These are phyloP conservation scores for Puccinia coronata DNA, from an alignment of 1,284 basidiomycete genomes.

Conservation along the genomic window DNA sequence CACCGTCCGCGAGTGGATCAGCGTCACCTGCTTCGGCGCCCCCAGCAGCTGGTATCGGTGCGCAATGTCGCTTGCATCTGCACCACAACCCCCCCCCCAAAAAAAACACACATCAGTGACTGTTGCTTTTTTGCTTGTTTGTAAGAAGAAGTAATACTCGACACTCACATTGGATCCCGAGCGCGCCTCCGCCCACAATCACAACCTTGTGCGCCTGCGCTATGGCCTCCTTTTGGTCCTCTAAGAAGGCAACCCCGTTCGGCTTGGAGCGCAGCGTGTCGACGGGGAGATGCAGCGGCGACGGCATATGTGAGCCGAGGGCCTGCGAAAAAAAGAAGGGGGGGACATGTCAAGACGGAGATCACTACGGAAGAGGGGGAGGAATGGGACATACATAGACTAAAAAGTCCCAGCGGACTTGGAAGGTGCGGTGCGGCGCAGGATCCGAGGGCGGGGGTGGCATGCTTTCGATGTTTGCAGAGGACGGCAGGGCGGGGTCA, in stretches of 20 bases:
- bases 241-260: slow-evolving; percentile 28
- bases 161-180: slow-evolving; percentile 46
- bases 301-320: slow-evolving; percentile 33
- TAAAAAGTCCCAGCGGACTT: slow-evolving; percentile 42
- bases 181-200: slow-evolving; percentile 41
- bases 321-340: slow-evolving; percentile 20
- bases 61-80: slow-evolving; percentile 42
- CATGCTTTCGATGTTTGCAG: slow-evolving; percentile 14
- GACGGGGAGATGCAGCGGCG: slow-evolving; percentile 15
- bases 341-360: not conserved
- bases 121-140: too few species aligned
- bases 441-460: not conserved
- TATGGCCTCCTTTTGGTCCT: slow-evolving; percentile 6
- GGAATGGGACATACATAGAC: slow-evolving; percentile 26
- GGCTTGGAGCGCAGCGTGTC: slow-evolving; percentile 6
- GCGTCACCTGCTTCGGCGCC: slow-evolving; percentile 24
- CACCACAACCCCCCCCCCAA: not conserved
- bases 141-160: too few species aligned
- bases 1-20: slow-evolving; percentile 28
- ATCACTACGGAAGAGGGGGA: not conserved
- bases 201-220: slow-evolving; percentile 15
- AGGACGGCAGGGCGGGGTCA: not conserved
- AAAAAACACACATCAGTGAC: not conserved
- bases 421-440: not conserved
- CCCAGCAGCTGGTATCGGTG: slow-evolving; percentile 26